Evolutionary conservation across 164 flowering plant genomes (phyloP), one percentile per base, ranked within the genome.

Genomic region (Magnolia kwangsiensis): DNA sequence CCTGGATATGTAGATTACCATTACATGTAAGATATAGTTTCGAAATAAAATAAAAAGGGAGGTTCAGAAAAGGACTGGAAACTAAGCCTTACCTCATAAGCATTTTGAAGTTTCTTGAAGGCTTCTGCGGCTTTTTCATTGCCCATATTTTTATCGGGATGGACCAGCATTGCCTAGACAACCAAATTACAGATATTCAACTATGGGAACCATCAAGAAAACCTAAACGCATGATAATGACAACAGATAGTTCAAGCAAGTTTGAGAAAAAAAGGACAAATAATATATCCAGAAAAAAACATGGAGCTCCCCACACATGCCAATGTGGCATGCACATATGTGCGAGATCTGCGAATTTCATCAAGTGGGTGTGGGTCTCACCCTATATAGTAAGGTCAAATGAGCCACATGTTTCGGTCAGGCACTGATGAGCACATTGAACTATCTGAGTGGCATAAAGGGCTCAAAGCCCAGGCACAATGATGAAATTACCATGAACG

Each of bases 121-220:
- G 99, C 98, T 82, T 96, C 99, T n/a, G 89, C 98, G 80, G 99
- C 98, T 80, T 91, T 94, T 80, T 94, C 99, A 80, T 96, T 90
- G 50, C 99, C 98, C 96, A 90, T 91, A 81, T 96, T 96, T 87
- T 96, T 94, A 85, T 96, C 99, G 76, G 99, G 99, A 84, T 96
- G 99, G 74, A 96, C 99, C 70, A 96, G 88, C 96, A 96, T 96
- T 68, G 99, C 99, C 99, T 96, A 80, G 65, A 69, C 20, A 77
- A 59, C 8, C 69, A 79, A 73, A 67, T 8, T 21, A 63, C 31
- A 74, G 71, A 76, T 67, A 45, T 20, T 72, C 66, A 81, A 29
- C 59, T 8, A 72, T 18, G 49, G 20, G 55, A 23, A 64, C 67
- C 2, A 64, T 21, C 59, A 27, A 61, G 21, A 71, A 37, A 68